These are phyloP conservation scores for Neonectria sp. DNA, from an alignment of 2,329 filamentous ascomycete genomes.

Conservation along the genomic window DNA sequence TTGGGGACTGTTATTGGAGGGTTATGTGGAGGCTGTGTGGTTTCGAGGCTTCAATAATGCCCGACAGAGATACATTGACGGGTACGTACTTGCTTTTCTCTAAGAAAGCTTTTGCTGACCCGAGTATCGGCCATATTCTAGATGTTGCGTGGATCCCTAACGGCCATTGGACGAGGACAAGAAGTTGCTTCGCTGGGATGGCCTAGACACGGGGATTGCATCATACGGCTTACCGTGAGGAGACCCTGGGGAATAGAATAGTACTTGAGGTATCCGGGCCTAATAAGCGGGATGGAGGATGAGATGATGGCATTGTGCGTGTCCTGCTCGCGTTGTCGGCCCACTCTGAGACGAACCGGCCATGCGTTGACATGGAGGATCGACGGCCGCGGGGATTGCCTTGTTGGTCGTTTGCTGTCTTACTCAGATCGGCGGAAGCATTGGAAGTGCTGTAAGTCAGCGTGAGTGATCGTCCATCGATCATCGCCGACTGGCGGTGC, in stretches of 20 bases:
- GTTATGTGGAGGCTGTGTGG: not conserved
- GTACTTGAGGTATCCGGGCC: not conserved
- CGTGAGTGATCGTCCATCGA: not conserved
- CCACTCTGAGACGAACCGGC: not conserved
- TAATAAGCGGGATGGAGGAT: not conserved
- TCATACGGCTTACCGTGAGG: not conserved
- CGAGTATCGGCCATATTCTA: not conserved
- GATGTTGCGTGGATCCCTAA: not conserved
- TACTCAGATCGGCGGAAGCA: slow-evolving; percentile 2
- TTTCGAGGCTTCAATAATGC: not conserved
- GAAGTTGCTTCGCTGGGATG: not conserved
- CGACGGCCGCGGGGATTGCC: not conserved
- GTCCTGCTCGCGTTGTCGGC: not conserved
- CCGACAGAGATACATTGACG: not conserved
- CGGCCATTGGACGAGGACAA: not conserved
- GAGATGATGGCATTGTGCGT: not conserved
- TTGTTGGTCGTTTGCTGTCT: not conserved
- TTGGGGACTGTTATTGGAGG: not conserved
- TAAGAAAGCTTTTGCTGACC: not conserved
- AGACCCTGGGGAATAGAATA: not conserved
- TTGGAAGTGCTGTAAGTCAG: not conserved
- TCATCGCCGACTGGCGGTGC: not conserved
- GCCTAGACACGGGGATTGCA: not conserved
- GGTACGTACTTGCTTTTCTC: not conserved
- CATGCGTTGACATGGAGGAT: not conserved